Conservation (phyloP, 345 rosid genomes). For the Zanthoxylum bungeanum region DNA sequence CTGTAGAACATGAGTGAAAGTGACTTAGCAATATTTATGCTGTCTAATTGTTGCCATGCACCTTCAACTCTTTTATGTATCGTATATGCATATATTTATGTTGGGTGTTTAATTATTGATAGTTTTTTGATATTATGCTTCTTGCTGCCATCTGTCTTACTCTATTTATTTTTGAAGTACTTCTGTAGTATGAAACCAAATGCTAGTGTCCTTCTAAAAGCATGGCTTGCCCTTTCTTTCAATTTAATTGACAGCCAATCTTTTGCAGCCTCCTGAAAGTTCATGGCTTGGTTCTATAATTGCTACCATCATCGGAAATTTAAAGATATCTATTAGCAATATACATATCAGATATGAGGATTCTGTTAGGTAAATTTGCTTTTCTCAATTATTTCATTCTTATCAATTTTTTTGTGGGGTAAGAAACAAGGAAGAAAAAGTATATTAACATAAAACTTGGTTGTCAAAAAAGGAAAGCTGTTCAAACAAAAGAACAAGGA, state of each 20-base stretch:
- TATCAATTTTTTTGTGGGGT: not conserved
- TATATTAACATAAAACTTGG: not conserved
- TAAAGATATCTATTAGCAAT: slow-evolving; percentile 95
- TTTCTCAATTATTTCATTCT: not conserved
- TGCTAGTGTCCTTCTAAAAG: not conserved
- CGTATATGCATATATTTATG: not conserved
- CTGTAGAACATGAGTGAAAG: not conserved
- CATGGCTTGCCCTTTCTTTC: not conserved
- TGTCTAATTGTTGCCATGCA: not conserved
- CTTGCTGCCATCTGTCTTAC: not conserved
- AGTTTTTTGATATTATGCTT: not conserved
- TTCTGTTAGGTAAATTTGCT: slow-evolving; percentile 62
- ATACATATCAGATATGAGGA: slow-evolving; percentile 98
- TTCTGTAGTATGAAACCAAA: not conserved
- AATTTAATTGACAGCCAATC: slow-evolving; percentile 24
- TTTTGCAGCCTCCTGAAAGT: slow-evolving; percentile 75
- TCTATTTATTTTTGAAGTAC: not conserved
- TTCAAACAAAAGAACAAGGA: not conserved
- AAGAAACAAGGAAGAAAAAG: not conserved
- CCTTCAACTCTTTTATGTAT: not conserved
- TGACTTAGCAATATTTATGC: not conserved
- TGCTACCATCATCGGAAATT: slow-evolving; percentile 92
- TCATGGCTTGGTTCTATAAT: slow-evolving; percentile 96
- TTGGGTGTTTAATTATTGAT: not conserved
- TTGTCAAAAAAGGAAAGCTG: not conserved